A percentile compares a stretch with the other conserved stretches of the same genome.
These are phyloP conservation scores for Cajanus cajan DNA, from an alignment of 306 rosid species.

Conservation along the genomic window DNA sequence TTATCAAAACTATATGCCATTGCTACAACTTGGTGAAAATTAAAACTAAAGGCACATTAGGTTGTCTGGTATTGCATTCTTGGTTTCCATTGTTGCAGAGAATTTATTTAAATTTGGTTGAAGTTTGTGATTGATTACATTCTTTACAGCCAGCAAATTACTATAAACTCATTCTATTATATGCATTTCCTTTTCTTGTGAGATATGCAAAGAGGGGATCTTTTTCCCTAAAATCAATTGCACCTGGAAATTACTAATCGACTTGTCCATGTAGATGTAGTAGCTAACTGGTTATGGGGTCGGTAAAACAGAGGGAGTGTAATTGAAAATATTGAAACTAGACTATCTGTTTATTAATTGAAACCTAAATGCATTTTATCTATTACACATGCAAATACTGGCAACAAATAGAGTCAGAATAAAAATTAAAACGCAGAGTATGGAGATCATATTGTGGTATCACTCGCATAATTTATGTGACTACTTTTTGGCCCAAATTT, in stretches of 20 bases:
- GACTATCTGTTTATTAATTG: too few species aligned
- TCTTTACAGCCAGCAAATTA: background rate
- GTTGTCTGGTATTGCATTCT: background rate
- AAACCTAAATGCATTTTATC: background rate
- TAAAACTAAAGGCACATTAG: background rate
- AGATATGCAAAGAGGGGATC: background rate
- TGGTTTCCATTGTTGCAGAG: background rate
- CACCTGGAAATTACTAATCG: background rate
- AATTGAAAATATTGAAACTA: background rate
- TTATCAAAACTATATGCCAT: background rate
- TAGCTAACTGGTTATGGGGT: background rate
- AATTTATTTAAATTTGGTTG: background rate
- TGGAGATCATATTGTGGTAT: too few species aligned
- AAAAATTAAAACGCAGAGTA: too few species aligned
- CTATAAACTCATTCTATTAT: background rate
- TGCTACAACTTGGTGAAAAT: conserved; percentile 5
- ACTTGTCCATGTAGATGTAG: background rate
- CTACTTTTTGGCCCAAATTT: too few species aligned
- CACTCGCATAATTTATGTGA: too few species aligned
- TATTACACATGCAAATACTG: background rate
- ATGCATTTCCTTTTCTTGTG: background rate
- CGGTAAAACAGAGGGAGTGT: background rate
- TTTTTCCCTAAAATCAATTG: background rate
- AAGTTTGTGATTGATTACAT: conserved; percentile 1
- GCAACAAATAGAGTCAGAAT: background rate